A percentile compares a stretch with the other conserved stretches of the same genome.
phyloP scores from a whole-genome alignment of 2,329 filamentous ascomycete genomes.

The Ciborinia camelliae region DNA sequence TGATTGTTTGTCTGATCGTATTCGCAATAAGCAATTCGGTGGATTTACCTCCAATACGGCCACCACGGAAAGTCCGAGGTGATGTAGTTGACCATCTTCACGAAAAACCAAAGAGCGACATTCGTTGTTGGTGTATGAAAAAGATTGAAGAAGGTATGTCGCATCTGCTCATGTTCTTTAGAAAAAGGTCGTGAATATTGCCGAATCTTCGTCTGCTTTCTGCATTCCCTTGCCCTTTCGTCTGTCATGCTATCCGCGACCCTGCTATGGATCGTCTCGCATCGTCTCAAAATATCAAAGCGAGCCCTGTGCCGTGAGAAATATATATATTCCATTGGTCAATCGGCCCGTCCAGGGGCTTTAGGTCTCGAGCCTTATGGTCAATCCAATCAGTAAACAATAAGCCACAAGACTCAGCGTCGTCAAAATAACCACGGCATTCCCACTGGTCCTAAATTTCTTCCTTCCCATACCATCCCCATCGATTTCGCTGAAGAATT shows the following conservation, averaged over 20 bases:
- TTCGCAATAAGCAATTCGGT: conserved; percentile 1
- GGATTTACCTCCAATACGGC: background rate
- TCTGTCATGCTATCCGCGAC: background rate
- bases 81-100: background rate
- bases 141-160: background rate
- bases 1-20: background rate
- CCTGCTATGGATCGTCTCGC: background rate
- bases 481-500: conserved; percentile 70
- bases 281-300: background rate
- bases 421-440: conserved; percentile 58
- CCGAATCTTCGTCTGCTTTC: background rate
- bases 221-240: background rate
- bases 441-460: conserved; percentile 62
- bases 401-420: conserved; percentile 56
- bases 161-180: background rate
- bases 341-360: conserved; percentile 12
- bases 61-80: background rate
- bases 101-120: background rate
- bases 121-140: background rate
- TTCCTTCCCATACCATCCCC: conserved; percentile 44
- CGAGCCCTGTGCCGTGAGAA: background rate
- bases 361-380: conserved; percentile 41
- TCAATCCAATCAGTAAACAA: conserved; percentile 53
- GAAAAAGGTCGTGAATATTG: background rate
- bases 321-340: conserved; percentile 9